Percentiles rank a stretch among this genome's conserved stretches.
Evolutionary conservation across 108 stramenopile species (phyloP).

Genomic region (Discostella stelligeroides): DNA sequence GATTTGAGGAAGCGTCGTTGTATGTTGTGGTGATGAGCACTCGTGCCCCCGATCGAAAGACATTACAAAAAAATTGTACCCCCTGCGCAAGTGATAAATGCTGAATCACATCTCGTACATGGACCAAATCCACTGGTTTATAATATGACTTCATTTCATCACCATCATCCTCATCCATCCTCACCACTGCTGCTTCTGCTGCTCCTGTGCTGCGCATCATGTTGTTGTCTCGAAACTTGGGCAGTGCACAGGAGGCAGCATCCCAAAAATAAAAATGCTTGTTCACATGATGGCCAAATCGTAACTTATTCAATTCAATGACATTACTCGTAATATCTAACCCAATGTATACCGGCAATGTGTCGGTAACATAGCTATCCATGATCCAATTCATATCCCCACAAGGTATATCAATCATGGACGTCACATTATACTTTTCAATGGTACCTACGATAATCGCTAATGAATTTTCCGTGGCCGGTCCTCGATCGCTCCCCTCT

Average conservation of each 20-base stretch:
- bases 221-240: conserved; percentile 2
- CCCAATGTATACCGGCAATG: conserved; percentile 25
- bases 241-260: conserved; percentile 15
- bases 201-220: no score
- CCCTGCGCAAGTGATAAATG: conserved; percentile 17
- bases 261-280: conserved; percentile 24
- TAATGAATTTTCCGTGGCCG: conserved; percentile 12
- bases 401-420: conserved; percentile 42
- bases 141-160: no score
- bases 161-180: no score
- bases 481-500: conserved; percentile 28
- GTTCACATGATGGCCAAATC: conserved; percentile 24
- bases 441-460: conserved; percentile 17
- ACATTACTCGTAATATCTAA: conserved; percentile 16
- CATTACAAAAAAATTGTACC: conserved; percentile 26
- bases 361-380: conserved; percentile 31
- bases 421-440: conserved; percentile 9
- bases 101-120: conserved; percentile 34
- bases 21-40: conserved; percentile 28
- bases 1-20: neutral
- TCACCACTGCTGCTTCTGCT: neutral
- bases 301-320: conserved; percentile 14
- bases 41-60: conserved; percentile 25
- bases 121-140: conserved; percentile 23
- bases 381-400: conserved; percentile 42